phyloP scores from a whole-genome alignment of 2,329 filamentous ascomycete genomes.

The Pestalotiopsis sp. region DNA sequence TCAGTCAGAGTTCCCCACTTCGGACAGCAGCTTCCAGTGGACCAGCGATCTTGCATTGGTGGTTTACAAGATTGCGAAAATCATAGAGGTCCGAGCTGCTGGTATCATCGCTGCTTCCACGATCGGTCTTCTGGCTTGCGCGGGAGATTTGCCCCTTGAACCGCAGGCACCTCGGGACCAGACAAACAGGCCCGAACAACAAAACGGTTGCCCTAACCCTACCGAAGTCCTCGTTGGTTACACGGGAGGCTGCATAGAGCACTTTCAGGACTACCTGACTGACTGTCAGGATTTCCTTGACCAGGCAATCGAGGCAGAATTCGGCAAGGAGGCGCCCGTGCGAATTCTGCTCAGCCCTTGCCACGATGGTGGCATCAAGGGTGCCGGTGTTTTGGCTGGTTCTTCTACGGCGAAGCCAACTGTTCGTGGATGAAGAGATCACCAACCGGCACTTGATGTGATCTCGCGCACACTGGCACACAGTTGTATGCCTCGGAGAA shows the following conservation, averaged over 20 bases:
- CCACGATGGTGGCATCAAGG: slow-evolving; percentile 64
- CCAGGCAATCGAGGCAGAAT: slow-evolving; percentile 46
- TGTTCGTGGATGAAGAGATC: background rate
- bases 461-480: background rate
- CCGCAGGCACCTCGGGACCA: slow-evolving; percentile 11
- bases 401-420: slow-evolving; percentile 38
- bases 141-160: slow-evolving; percentile 62
- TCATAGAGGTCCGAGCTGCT: slow-evolving; percentile 73
- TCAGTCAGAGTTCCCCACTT: slow-evolving; percentile 55
- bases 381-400: slow-evolving; percentile 62
- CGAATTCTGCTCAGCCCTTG: slow-evolving; percentile 57
- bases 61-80: slow-evolving; percentile 69
- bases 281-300: slow-evolving; percentile 74
- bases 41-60: slow-evolving; percentile 59
- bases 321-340: slow-evolving; percentile 36
- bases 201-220: slow-evolving; percentile 15
- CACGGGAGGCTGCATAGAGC: slow-evolving; percentile 79
- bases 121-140: slow-evolving; percentile 69
- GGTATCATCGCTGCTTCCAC: slow-evolving; percentile 75
- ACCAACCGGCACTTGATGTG: background rate
- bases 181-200: slow-evolving; percentile 11
- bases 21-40: slow-evolving; percentile 61
- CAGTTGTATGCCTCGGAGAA: too few species aligned
- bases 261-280: slow-evolving; percentile 73
- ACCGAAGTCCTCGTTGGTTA: slow-evolving; percentile 75